Conservation (phyloP, 352 stramenopile species). For the Phytophthora boehmeriae region DNA sequence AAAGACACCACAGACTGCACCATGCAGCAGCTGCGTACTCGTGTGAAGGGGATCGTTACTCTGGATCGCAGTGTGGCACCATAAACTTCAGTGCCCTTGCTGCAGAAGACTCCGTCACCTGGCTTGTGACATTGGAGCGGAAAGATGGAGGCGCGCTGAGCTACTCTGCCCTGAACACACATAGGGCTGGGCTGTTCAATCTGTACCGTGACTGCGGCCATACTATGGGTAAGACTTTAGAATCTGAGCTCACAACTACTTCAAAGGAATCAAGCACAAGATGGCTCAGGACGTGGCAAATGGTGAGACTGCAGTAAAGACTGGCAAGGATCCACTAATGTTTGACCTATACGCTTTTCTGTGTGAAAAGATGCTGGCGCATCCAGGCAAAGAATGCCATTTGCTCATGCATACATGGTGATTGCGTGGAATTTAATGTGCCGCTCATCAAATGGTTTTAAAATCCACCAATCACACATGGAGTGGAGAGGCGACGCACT, state of each 20-base stretch:
- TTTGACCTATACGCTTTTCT: neutral
- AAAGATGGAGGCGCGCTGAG: neutral
- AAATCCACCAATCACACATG: constrained; percentile 17
- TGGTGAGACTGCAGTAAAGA: neutral
- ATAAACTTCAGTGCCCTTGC: neutral
- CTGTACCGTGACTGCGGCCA: constrained; percentile 7
- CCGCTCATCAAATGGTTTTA: constrained; percentile 11
- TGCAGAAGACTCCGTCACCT: constrained; percentile 4
- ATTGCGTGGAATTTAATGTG: constrained; percentile 18
- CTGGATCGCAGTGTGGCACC: neutral
- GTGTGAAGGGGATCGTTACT: neutral
- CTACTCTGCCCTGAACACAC: constrained; percentile 14
- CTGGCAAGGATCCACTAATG: neutral
- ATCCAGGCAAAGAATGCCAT: constrained; percentile 2
- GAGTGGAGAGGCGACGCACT: constrained; percentile 30
- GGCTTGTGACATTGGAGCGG: constrained; percentile 5
- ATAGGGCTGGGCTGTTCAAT: constrained; percentile 12
- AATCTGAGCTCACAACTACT: neutral
- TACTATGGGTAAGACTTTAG: constrained; percentile 5
- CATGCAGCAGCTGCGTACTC: neutral
- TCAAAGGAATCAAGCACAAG: neutral
- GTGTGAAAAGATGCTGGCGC: neutral
- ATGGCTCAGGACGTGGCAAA: neutral
- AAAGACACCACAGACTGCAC: neutral
- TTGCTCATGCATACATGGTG: constrained; percentile 13